phyloP scores from a whole-genome alignment of 2,329 filamentous ascomycete genomes.

The Phialemonium atrogriseum region DNA sequence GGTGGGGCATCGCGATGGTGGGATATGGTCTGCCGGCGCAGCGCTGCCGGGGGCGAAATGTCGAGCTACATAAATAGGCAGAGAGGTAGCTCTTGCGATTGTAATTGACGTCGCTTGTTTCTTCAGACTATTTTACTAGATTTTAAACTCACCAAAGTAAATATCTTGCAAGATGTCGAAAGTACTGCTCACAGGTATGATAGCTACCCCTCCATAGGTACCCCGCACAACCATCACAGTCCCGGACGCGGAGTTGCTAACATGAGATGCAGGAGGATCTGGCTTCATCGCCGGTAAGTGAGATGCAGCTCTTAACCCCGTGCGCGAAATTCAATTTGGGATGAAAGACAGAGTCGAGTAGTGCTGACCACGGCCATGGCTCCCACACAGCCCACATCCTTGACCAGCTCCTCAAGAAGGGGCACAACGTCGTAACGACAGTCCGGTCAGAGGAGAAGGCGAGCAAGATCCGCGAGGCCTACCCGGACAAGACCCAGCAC shows the following conservation, averaged over 20 bases:
- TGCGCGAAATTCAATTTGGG: slow-evolving; percentile 6
- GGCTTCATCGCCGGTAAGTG: slow-evolving; percentile 42
- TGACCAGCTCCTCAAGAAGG: slow-evolving; percentile 41
- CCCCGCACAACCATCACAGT: neutral
- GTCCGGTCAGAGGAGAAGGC: slow-evolving; percentile 48
- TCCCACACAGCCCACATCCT: slow-evolving; percentile 40
- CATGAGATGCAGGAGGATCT: slow-evolving; percentile 31
- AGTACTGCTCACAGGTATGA: slow-evolving; percentile 35
- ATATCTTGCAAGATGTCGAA: slow-evolving; percentile 31
- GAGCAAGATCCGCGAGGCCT: slow-evolving; percentile 38
- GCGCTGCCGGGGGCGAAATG: no score
- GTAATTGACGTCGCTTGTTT: no score
- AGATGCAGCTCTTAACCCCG: neutral
- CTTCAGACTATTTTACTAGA: no score
- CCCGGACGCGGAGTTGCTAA: slow-evolving; percentile 3
- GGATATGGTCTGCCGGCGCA: no score
- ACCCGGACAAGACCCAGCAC: slow-evolving; percentile 31
- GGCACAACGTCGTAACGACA: slow-evolving; percentile 46
- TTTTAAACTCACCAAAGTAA: no score
- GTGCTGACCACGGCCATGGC: no score
- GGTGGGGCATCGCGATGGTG: no score
- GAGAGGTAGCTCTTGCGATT: no score
- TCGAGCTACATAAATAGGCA: no score
- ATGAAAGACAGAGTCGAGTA: no score
- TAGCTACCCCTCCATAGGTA: neutral